A percentile compares a stretch with the other conserved stretches of the same genome.
These are phyloP conservation scores for Fusarium longipes DNA, from an alignment of 2,329 filamentous ascomycete genomes.

Conservation along the genomic window DNA sequence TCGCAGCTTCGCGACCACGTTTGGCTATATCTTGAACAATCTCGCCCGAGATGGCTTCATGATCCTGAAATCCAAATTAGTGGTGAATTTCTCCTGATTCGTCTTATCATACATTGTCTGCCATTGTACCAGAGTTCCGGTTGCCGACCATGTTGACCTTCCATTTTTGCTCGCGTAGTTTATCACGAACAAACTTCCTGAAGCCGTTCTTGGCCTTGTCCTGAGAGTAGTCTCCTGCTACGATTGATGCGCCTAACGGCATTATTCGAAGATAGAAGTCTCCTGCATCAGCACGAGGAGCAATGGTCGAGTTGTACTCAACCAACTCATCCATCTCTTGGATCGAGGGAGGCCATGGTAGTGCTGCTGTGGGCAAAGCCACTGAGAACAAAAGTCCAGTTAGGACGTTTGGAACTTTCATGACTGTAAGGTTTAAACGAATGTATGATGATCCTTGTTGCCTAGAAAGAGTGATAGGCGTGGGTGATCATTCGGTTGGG, in stretches of 20 bases:
- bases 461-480: background rate
- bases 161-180: background rate
- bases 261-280: slow-evolving; percentile 4
- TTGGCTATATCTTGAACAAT: background rate
- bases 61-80: background rate
- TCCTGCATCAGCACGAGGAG: background rate
- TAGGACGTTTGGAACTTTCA: background rate
- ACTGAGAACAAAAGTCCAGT: background rate
- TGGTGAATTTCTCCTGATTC: fast-evolving
- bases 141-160: slow-evolving; percentile 6
- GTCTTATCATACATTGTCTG: background rate
- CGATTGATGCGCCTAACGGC: background rate
- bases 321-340: background rate
- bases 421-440: background rate
- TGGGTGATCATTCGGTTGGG: background rate
- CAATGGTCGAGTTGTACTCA: background rate
- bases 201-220: background rate
- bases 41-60: background rate
- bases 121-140: background rate
- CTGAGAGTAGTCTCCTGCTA: background rate
- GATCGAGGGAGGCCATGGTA: background rate
- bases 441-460: background rate
- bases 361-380: background rate
- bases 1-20: background rate
- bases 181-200: slow-evolving; percentile 3